Evolutionary conservation across 1,284 basidiomycete species (phyloP), one percentile per base, ranked within the genome.

Genomic region (Ceraceosorus guamensis): DNA sequence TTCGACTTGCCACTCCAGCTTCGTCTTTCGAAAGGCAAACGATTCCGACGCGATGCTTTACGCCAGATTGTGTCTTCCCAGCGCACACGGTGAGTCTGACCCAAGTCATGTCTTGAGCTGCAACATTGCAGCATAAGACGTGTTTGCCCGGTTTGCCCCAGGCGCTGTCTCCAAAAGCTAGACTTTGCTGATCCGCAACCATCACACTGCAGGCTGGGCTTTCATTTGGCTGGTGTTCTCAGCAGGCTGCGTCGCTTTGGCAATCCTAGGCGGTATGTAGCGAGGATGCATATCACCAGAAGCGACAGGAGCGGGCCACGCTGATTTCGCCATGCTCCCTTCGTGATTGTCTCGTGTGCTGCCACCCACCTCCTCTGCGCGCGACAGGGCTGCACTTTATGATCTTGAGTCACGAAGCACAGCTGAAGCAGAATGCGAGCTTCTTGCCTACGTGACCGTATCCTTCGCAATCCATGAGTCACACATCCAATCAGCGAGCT

Each of bases 1-100:
- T 14, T 24, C 50, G 7, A 14, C 50, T 3, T 52, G 45, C 11
- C 34, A 34, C 4, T n/a, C 46, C 6, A 16, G 41, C 35, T 41
- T 46, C 41, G 34, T 56, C 37, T 56, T 55, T 32, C 56, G 37
- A 6, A 56, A 56, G 35, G 6, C 41, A 47, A 56, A 56, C 39
- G 55, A 56, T 31, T 56, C 55, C n/a, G 55, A 56, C 51, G 39
- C 49, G 10, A 48, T 34, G 13, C 31, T 55, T 3, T 53, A 35
- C 31, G 7, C 52, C n/a, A 56, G 53, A 32, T 39, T 52, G 6
- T 14, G 14, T 8, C 18, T 24, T 18, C 30, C 50, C 13, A 34
- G 14, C 16, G 32, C n/a, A 5, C 37, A 5, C 7, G 47, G 46
- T 53, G 32, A 11, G 53, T 5, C 31, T 13, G 35, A 18, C 32